phyloP scores from a whole-genome alignment of 192 early-diverging fungal species.

The Allomyces macrogynus region DNA sequence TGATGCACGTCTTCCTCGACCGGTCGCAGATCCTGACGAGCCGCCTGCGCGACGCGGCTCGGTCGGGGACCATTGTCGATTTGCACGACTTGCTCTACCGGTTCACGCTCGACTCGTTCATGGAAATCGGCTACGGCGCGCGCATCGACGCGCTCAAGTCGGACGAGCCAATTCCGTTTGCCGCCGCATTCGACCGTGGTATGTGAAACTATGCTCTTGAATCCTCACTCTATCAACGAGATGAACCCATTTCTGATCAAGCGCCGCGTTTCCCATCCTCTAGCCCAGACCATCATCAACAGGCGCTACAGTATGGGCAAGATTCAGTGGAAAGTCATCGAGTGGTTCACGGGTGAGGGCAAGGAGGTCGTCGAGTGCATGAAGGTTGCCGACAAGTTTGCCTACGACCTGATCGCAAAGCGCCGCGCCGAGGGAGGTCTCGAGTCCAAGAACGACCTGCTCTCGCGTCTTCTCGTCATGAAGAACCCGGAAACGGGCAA shows the following conservation, averaged over 20 bases:
- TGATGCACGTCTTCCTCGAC: neutral
- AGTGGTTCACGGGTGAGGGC: constrained; percentile 5
- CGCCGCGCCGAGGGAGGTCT: constrained; percentile 6
- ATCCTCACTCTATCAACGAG: too few species aligned
- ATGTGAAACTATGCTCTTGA: too few species aligned
- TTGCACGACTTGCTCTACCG: constrained; percentile 5
- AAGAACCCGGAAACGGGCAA: constrained; percentile 16
- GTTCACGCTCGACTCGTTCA: constrained; percentile 16
- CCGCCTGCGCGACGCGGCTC: neutral
- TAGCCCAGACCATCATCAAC: constrained; percentile 14
- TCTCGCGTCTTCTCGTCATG: constrained; percentile 25
- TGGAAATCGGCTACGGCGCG: constrained; percentile 20
- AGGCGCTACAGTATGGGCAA: constrained; percentile 9
- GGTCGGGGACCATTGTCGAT: constrained; percentile 1
- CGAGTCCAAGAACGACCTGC: constrained; percentile 10
- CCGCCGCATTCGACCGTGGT: constrained; percentile 20
- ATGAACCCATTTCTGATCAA: too few species aligned
- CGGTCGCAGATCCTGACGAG: neutral
- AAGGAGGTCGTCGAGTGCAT: constrained; percentile 8
- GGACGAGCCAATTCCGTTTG: constrained; percentile 20
- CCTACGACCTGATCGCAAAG: constrained; percentile 12
- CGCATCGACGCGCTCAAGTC: constrained; percentile 17
- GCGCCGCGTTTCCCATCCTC: neutral
- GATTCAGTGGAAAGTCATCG: constrained; percentile 13
- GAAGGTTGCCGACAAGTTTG: constrained; percentile 10